Evolutionary conservation across 805 yeast genomes (phyloP), one percentile per base, ranked within the genome.

Genomic region (Kazachstania taianensis): DNA sequence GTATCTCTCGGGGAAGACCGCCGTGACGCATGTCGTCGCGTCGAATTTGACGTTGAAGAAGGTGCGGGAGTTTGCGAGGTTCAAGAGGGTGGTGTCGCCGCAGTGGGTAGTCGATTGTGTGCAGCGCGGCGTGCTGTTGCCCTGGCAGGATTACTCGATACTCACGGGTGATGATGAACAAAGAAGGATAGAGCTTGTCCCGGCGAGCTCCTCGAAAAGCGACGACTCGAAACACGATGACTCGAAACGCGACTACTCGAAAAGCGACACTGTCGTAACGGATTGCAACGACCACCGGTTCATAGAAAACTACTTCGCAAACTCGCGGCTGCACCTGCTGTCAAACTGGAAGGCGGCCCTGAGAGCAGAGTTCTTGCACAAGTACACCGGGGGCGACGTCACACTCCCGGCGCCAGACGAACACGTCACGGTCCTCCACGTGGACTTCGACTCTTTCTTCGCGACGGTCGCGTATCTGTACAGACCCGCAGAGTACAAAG

Each of bases 391-490:
- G 20, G 35, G 35, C 5, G 24, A 4, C 5, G 12, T 35, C 26
- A 31, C 20, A 2, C 22, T 32, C 16, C 25, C 32, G 20, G 50
- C 30, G 31, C 36, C 23, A 27, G 29, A n/a, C 16, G 42, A 44
- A 14, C 19, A 13, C 4, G 31, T 44, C 14, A 46, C 69, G 1
- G 71, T 87, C 7, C 53, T 87, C 37, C 96, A 89, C 55, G 68
- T 89, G 23, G 98, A 89, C 55, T 89, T 86, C 56, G 98, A 89
- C 55, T 85, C 94, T 44, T 89, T 92, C 50, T 89, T 89, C 59
- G 96, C 87, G 2, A 70, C 94, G 0, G 96, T 81, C 0, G 81
- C 96, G 0, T 71, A 83, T 3, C 59, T 76, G 37, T 65, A 60
- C 12, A 24, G 35, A 25, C 30, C 35, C 2, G 6, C 2, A 23